Base-by-base conservation (phyloP, 83 land plant genomes). In the Picea mariana region DNA sequence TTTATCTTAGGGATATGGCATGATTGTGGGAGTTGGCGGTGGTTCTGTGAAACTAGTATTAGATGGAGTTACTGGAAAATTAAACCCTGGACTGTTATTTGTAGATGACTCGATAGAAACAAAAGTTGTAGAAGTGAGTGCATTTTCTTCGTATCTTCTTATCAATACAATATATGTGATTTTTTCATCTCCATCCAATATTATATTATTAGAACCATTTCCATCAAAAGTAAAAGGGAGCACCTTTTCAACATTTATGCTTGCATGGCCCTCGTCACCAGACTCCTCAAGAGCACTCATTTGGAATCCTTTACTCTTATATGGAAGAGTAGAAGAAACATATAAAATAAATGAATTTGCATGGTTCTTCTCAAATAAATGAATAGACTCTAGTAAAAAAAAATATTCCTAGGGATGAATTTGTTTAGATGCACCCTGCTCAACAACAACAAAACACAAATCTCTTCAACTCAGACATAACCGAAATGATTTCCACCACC, bases 261-360 rank as follows among this genome's bases (percentile, higher is more conserved):
- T 64, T 21, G 13, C 81, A 80, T 21, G 24, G 31, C 71, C 58
- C 71, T 64, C 71, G 5, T 63, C 80, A 40, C 55, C 81, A 49
- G 61, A 63, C 58, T 66, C 81, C 67, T 91, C 93, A 83, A 76
- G 85, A 21, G 87, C 91, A 80, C 84, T 87, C 91, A 88, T 91
- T 77, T 85, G 91, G 38, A 91, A 91, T 58, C 76, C 87, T 44
- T 62, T 82, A 6, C 63, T 87, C 65, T 44, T 79, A 44, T 80
- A 60, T 67, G 65, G 69, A 31, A 78, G 66, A 76, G 17, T 42
- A 16, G 34, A 42, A 81, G 42, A 67, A 77, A 58, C 21, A 34
- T 76, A 71, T 55, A 49, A 23, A 75, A 75, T 23, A 6, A 21
- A 38, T 61, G 62, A 61, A 47, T 75, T 75, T 27, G 1, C 31